Base-by-base conservation (phyloP, 2,329 filamentous ascomycete genomes). In the Aspergillus proliferans region DNA sequence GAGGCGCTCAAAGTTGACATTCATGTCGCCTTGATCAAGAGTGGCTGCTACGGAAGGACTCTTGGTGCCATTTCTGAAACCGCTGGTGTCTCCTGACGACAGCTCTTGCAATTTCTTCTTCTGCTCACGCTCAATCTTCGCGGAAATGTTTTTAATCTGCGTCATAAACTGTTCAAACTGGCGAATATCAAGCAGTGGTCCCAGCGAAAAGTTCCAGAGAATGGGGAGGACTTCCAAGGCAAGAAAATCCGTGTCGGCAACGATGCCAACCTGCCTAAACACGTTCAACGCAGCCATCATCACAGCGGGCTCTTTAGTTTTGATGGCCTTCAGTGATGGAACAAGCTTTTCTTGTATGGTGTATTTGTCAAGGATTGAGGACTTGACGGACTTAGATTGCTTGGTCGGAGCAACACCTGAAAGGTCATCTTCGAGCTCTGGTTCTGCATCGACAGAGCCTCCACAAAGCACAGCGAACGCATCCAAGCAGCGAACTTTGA, bases 271-370 rank as follows among this genome's bases (percentile, higher is more conserved):
- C 44, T 95, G 86, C 45, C 81, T 82, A 56, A 97, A 83, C 1
- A 96, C 89, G 48, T 85, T 85, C 30, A 97, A 76, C 0, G 90
- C 86, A 5, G 92, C 91, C 76, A 97, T 87, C 88, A 97, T 97
- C 8, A 98, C 93, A 6, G 90, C 91, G 0, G 93, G 93, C 67
- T 98, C 93, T 65, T 95, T 97, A 0, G 93, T 98, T 71, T 95
- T 97, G 73, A 98, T 97, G 2, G 79, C 90, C 62, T 88, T 90
- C 52, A 98, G 78, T 4, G 97, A 73, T 0, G 93, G 93, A 0
- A 97, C 81, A 30, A 98, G 87, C 73, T 96, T 97, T 66, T 98
- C 93, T 67, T 98, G 93, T 73, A 98, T 92, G 0, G 93, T 97
- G 64, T 93, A 97, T 68, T 97, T 97, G 73, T 98, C 93, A 24